phyloP scores from a whole-genome alignment of 805 yeast species.

The Hanseniaspora guilliermondii region DNA sequence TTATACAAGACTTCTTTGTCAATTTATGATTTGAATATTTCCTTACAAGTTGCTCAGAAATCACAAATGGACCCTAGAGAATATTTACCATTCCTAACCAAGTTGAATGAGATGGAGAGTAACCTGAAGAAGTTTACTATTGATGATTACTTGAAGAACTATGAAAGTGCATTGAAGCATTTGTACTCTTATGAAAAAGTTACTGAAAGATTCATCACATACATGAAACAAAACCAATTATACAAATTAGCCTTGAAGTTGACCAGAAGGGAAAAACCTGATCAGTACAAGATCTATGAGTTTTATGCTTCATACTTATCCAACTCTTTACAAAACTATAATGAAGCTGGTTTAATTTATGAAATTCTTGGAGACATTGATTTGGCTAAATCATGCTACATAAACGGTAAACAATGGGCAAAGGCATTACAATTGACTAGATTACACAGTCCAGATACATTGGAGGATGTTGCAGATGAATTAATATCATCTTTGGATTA shows the following conservation, averaged over 20 bases:
- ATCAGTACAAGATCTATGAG: slow-evolving; percentile 42
- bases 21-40: slow-evolving; percentile 65
- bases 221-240: slow-evolving; percentile 55
- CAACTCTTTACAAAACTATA: slow-evolving; percentile 38
- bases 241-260: slow-evolving; percentile 56
- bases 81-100: slow-evolving; percentile 81
- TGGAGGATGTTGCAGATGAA: slow-evolving; percentile 41
- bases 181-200: slow-evolving; percentile 39
- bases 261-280: slow-evolving; percentile 43
- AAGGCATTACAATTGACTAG: slow-evolving; percentile 62
- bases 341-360: slow-evolving; percentile 68
- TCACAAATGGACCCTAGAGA: slow-evolving; percentile 97
- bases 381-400: slow-evolving; percentile 59
- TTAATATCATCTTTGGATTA: slow-evolving; percentile 51
- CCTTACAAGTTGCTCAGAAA: slow-evolving; percentile 81
- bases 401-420: slow-evolving; percentile 65
- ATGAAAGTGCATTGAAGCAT: slow-evolving; percentile 56
- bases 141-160: slow-evolving; percentile 62
- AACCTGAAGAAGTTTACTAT: slow-evolving; percentile 61
- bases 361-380: slow-evolving; percentile 50
- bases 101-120: slow-evolving; percentile 54
- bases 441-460: slow-evolving; percentile 29
- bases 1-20: slow-evolving; percentile 72
- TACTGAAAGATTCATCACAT: slow-evolving; percentile 51
- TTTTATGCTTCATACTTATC: slow-evolving; percentile 53